Conservation (phyloP, 2,329 filamentous ascomycete genomes). For the Dactylonectria macrodidyma region DNA sequence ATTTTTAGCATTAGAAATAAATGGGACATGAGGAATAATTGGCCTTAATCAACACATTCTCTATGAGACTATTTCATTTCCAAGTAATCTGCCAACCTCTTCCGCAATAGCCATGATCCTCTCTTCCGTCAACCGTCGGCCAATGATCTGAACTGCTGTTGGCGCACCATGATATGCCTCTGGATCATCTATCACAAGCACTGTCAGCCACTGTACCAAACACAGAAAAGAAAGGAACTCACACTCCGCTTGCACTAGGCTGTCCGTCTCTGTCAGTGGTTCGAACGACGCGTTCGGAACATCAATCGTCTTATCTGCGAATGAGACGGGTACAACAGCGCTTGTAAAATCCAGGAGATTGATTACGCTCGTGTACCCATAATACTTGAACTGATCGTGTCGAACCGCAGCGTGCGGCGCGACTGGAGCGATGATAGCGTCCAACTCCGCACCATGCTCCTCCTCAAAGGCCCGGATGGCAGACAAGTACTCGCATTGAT, state of each 20-base stretch:
- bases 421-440: constrained; percentile 58
- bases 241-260: constrained; percentile 44
- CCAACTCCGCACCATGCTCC: constrained; percentile 44
- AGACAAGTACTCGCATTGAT: constrained; percentile 52
- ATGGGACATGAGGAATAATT: too few relatives aligned
- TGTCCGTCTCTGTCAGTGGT: constrained; percentile 42
- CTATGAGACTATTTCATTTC: constrained; percentile 1
- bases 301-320: constrained; percentile 57
- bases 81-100: constrained; percentile 51
- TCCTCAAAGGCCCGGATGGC: constrained; percentile 37
- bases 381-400: constrained; percentile 55
- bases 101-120: constrained; percentile 52
- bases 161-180: constrained; percentile 47
- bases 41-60: too few relatives aligned
- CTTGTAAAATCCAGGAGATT: constrained; percentile 59
- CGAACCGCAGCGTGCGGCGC: constrained; percentile 58
- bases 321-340: constrained; percentile 61
- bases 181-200: constrained; percentile 28
- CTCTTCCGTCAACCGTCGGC: constrained; percentile 45
- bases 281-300: constrained; percentile 31
- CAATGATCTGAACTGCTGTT: constrained; percentile 46
- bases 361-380: constrained; percentile 54
- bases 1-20: too few relatives aligned
- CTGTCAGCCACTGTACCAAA: background rate
- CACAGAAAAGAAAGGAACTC: constrained; percentile 18